These are phyloP conservation scores for Globisporangium orthogonon DNA, from an alignment of 352 stramenopile genomes.

Conservation along the genomic window DNA sequence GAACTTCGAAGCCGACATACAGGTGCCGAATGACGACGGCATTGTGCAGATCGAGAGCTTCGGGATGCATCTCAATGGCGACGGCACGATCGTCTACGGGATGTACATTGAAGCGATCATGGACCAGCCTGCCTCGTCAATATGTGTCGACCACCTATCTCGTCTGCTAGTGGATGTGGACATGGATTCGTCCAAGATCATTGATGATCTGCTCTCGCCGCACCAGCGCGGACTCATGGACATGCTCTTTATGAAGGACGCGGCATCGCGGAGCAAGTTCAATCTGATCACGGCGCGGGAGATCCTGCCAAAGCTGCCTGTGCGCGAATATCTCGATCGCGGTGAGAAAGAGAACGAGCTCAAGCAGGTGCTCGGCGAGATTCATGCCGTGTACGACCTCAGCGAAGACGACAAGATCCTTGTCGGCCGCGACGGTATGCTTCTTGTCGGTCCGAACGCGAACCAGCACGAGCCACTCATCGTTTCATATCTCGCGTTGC, in stretches of 20 bases:
- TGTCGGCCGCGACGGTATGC: constrained; percentile 91
- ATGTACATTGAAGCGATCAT: constrained; percentile 95
- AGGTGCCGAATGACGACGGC: constrained; percentile 89
- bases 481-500: constrained; percentile 91
- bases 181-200: constrained; percentile 94
- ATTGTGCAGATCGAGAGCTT: constrained; percentile 98
- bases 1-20: constrained; percentile 98
- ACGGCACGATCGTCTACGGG: constrained; percentile 81
- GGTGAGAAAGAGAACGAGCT: constrained; percentile 97
- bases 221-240: constrained; percentile 93
- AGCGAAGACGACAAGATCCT: constrained; percentile 94
- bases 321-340: constrained; percentile 94
- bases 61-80: constrained; percentile 82
- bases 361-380: constrained; percentile 93
- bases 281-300: constrained; percentile 96
- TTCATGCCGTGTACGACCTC: constrained; percentile 94
- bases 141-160: constrained; percentile 96
- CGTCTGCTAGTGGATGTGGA: constrained; percentile 94
- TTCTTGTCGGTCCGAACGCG: constrained; percentile 91
- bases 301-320: constrained; percentile 93
- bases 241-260: constrained; percentile 95
- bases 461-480: constrained; percentile 91
- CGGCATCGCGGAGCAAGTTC: constrained; percentile 93
- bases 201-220: constrained; percentile 93
- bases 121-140: constrained; percentile 94